Base-by-base conservation (phyloP, 306 rosid genomes). In the Corylus americana region DNA sequence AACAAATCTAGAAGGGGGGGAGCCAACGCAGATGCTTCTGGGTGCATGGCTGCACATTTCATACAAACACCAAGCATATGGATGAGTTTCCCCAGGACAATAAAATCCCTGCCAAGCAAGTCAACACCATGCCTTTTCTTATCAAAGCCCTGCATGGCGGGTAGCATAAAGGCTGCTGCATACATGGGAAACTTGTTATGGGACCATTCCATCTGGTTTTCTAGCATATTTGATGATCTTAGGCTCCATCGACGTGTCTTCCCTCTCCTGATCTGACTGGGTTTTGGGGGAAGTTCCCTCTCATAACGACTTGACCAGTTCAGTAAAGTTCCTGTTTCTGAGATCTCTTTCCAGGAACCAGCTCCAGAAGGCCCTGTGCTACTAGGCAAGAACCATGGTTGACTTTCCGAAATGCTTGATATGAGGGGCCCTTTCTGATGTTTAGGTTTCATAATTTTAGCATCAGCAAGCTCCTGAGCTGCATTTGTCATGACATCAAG, bases 101-200 rank as follows among this genome's bases (percentile, higher is more conserved):
- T 79, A 76, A 95, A 95, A 84, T 95, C 98, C 89, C 98, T 90
- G 78, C 83, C 86, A 81, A 92, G 94, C 89, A 95, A 86, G 87
- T 95, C 98, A 72, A 92, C 93, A 62, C 98, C 98, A 2, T 95
- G 98, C 69, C 98, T 87, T 86, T 81, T 95, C 81, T 92, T 95
- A 82, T 95, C 98, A 83, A 84, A 95, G 39, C 98, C 97, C 80
- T 91, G 91, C 98, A 95, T 92, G 75, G 97, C 97, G 68, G 98
- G 98, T 71, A 95, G 98, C 96, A 95, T 92, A 80, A 92, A 92
- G n/a, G 96, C 94, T 54, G 98, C 97, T 27, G 97, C 98, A 82
- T 95, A 87, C 82, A 84, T 77, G 22, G 98, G 98, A 87, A 95
- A 95, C 91, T 91, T 95, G 78, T 95, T 95, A 55, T 84, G 88